Evolutionary conservation across 176 grass and related monocot genomes (phyloP).

Genomic region (Carex littledalei): DNA sequence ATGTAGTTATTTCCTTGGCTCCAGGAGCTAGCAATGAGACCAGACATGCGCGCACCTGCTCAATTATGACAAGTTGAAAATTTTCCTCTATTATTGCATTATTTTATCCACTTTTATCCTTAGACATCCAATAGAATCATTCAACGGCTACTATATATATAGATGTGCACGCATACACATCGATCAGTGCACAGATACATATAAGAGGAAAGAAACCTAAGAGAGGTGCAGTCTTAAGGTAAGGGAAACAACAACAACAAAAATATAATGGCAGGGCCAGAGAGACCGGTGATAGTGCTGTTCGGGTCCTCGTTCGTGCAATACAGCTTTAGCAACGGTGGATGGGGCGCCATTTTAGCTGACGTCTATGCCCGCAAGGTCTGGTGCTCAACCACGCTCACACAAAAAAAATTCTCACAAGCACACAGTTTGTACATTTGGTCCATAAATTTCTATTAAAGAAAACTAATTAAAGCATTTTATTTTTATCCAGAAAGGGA

Average conservation of each 20-base stretch:
- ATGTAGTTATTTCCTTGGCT: background rate
- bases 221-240: background rate
- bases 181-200: background rate
- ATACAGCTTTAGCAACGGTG: constrained; percentile 4
- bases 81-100: background rate
- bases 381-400: background rate
- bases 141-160: background rate
- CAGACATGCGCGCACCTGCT: background rate
- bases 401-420: background rate
- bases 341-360: constrained; percentile 6
- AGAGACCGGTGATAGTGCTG: background rate
- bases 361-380: constrained; percentile 13
- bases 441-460: too few species aligned
- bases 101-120: background rate
- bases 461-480: too few species aligned
- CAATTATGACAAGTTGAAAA: background rate
- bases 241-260: background rate
- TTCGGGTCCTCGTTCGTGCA: constrained; percentile 8
- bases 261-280: constrained; percentile 5
- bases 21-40: background rate
- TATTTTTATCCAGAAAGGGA: too few species aligned
- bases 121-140: background rate
- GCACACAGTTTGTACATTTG: background rate
- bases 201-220: background rate
- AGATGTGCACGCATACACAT: background rate